Evolutionary conservation across 768 basidiomycete genomes (phyloP).

Genomic region (Termitomyces heimii): DNA sequence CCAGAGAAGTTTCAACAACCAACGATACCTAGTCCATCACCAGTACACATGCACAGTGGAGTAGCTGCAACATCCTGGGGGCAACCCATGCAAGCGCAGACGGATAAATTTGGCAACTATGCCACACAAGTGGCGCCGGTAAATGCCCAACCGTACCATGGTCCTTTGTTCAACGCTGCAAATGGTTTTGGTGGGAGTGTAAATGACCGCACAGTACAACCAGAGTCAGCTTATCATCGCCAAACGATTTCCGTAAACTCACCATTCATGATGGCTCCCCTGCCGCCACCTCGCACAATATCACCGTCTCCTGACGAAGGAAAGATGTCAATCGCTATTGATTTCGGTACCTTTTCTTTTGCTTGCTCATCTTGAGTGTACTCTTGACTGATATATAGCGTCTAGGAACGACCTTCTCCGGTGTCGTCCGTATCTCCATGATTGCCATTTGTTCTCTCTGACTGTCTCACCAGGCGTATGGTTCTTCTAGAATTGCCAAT

Average conservation of each 20-base stretch:
- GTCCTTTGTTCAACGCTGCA: constrained; percentile 19
- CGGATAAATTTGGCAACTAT: constrained; percentile 24
- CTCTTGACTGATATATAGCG: neutral
- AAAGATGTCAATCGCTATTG: constrained; percentile 78
- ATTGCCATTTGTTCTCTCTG: neutral
- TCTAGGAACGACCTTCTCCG: constrained; percentile 82
- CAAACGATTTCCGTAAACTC: constrained; percentile 15
- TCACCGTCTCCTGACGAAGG: constrained; percentile 48
- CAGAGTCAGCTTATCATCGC: constrained; percentile 23
- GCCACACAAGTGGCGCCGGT: constrained; percentile 11
- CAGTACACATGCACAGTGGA: constrained; percentile 14
- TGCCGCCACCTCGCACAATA: constrained; percentile 18
- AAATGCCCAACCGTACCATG: constrained; percentile 13
- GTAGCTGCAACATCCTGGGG: constrained; percentile 21
- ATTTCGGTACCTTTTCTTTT: constrained; percentile 60
- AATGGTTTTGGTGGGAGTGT: constrained; percentile 16
- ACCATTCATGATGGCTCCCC: constrained; percentile 16
- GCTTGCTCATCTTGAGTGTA: neutral
- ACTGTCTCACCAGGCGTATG: constrained; percentile 57
- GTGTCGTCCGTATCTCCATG: constrained; percentile 53
- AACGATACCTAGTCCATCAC: constrained; percentile 28
- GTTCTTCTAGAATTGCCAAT: constrained; percentile 74
- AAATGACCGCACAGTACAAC: constrained; percentile 24
- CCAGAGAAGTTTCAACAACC: constrained; percentile 41
- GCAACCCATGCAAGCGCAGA: constrained; percentile 33